These are phyloP conservation scores for Fonsecaea nubica DNA, from an alignment of 2,329 filamentous ascomycete genomes.

Conservation along the genomic window DNA sequence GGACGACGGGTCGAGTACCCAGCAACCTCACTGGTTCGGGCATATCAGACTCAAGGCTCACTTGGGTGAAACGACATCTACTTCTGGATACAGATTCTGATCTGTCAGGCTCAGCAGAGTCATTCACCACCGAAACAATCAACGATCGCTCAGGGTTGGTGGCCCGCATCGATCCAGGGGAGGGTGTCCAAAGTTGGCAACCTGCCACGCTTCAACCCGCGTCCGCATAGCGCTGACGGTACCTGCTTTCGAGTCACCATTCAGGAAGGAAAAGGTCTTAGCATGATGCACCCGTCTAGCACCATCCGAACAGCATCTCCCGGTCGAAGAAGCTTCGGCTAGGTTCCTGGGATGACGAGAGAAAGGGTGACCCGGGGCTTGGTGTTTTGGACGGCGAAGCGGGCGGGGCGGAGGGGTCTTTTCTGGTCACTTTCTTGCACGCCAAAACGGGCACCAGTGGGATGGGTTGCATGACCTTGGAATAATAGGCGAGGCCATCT, in stretches of 20 bases:
- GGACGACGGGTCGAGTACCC: too few relatives aligned
- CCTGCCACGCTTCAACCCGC: conserved; percentile 11
- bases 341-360: conserved; percentile 12
- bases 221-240: conserved; percentile 22
- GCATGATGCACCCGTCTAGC: neutral
- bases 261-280: neutral
- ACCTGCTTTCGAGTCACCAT: conserved; percentile 10
- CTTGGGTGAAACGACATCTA: conserved; percentile 2
- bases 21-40: neutral
- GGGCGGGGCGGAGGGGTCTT: neutral
- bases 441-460: neutral
- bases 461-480: neutral
- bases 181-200: neutral
- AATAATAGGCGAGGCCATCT: neutral
- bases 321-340: neutral
- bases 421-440: neutral
- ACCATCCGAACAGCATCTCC: neutral
- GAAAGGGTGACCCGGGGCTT: neutral
- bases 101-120: conserved; percentile 14
- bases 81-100: conserved; percentile 11
- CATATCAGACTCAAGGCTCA: too few relatives aligned
- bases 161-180: neutral
- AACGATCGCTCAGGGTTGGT: neutral
- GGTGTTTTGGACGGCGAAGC: neutral
- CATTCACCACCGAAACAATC: conserved; percentile 1